Evolutionary conservation across 2,329 filamentous ascomycete genomes (phyloP).

Genomic region (Clonostachys solani): DNA sequence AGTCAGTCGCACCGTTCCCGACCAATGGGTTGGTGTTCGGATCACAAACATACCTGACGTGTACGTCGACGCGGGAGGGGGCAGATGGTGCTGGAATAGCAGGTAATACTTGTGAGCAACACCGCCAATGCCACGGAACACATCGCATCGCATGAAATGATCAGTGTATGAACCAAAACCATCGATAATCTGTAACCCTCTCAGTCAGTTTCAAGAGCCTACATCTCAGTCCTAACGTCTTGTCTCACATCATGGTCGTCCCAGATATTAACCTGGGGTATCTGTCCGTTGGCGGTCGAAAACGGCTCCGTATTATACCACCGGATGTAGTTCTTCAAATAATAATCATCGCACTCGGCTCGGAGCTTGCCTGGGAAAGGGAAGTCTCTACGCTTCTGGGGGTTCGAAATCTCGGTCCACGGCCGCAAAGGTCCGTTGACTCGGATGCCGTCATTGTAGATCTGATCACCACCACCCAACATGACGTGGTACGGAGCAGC

Average conservation of each 20-base stretch:
- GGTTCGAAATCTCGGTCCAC: constrained; percentile 84
- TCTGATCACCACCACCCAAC: constrained; percentile 89
- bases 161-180: constrained; percentile 93
- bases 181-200: constrained; percentile 67
- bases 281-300: constrained; percentile 80
- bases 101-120: constrained; percentile 97
- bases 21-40: too few species aligned
- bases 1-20: too few species aligned
- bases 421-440: constrained; percentile 74
- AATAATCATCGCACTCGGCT: constrained; percentile 82
- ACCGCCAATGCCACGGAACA: constrained; percentile 88
- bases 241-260: constrained; percentile 78
- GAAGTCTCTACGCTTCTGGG: constrained; percentile 73
- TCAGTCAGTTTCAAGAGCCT: constrained; percentile 20
- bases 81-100: constrained; percentile 92
- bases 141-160: constrained; percentile 86
- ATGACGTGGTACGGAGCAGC: constrained; percentile 90
- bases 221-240: not conserved
- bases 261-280: constrained; percentile 96
- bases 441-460: constrained; percentile 92
- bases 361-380: constrained; percentile 78
- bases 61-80: constrained; percentile 80
- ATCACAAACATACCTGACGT: constrained; percentile 56
- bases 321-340: constrained; percentile 82
- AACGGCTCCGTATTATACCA: constrained; percentile 85